Evolutionary conservation across 1,139 yeast species (phyloP).

Genomic region (Hyphopichia pseudoburtonii): DNA sequence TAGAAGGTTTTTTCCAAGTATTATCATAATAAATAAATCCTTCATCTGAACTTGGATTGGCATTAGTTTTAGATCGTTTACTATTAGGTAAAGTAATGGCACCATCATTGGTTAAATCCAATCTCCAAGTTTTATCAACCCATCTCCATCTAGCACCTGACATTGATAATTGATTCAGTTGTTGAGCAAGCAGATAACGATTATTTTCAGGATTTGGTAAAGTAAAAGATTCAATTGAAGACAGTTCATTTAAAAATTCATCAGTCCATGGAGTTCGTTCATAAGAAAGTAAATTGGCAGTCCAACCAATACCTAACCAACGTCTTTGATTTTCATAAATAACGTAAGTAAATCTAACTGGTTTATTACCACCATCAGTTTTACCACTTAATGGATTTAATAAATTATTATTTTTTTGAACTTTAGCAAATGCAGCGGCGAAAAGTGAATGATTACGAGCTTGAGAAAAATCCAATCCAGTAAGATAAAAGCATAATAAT

Average conservation of each 20-base stretch:
- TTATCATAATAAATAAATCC: conserved; percentile 90
- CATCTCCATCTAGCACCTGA: conserved; percentile 83
- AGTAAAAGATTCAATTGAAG: conserved; percentile 72
- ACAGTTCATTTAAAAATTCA: conserved; percentile 84
- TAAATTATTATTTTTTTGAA: conserved; percentile 46
- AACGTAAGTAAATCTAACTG: conserved; percentile 87
- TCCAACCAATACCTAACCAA: conserved; percentile 99
- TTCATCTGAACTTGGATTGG: conserved; percentile 76
- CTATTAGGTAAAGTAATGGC: conserved; percentile 68
- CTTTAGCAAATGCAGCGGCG: conserved; percentile 61
- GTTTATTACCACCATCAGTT: conserved; percentile 34
- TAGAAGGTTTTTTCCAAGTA: conserved; percentile 88
- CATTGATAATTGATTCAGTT: conserved; percentile 27
- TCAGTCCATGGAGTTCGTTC: conserved; percentile 98
- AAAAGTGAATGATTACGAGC: conserved; percentile 47
- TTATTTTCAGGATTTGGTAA: conserved; percentile 65
- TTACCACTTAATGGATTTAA: conserved; percentile 17
- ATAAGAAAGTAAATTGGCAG: conserved; percentile 82
- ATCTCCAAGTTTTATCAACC: conserved; percentile 90
- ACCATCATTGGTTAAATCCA: conserved; percentile 88
- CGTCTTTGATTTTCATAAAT: conserved; percentile 95
- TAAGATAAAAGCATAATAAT: conserved; percentile 70
- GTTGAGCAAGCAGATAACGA: conserved; percentile 23
- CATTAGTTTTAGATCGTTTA: conserved; percentile 65
- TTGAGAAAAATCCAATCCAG: conserved; percentile 81